Conservation (phyloP, 768 basidiomycete genomes). For the Lactarius sp. region DNA sequence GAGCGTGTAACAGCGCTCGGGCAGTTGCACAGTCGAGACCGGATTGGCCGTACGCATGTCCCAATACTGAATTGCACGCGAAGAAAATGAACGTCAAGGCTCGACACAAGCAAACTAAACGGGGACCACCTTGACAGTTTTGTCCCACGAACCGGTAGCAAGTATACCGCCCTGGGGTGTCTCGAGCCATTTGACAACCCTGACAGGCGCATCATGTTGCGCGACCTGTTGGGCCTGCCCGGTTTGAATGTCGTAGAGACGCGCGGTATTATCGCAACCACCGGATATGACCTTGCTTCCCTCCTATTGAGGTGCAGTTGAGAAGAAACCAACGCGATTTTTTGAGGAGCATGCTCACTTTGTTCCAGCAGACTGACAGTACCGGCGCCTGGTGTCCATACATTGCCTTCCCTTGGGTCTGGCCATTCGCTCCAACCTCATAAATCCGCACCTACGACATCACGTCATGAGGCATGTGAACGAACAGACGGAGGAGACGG, state of each 20-base stretch:
- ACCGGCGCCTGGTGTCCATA: slow-evolving; percentile 90
- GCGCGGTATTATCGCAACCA: slow-evolving; percentile 92
- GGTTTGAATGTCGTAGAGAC: slow-evolving; percentile 86
- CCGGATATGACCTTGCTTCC: slow-evolving; percentile 87
- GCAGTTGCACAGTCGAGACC: slow-evolving; percentile 73
- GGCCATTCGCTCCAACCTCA: slow-evolving; percentile 75
- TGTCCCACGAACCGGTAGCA: slow-evolving; percentile 97
- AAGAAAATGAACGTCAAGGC: slow-evolving; percentile 1
- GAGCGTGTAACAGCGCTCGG: slow-evolving; percentile 86
- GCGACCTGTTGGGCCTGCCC: slow-evolving; percentile 80
- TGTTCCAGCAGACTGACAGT: slow-evolving; percentile 85
- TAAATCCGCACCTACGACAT: slow-evolving; percentile 76
- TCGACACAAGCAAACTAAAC: not conserved
- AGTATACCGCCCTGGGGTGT: slow-evolving; percentile 69
- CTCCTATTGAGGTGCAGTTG: slow-evolving; percentile 34
- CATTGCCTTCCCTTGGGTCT: slow-evolving; percentile 85
- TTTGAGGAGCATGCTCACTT: slow-evolving; percentile 45
- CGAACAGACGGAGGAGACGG: slow-evolving; percentile 25
- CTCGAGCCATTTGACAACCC: slow-evolving; percentile 77
- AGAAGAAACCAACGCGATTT: slow-evolving; percentile 4
- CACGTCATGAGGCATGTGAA: slow-evolving; percentile 5
- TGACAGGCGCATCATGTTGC: slow-evolving; percentile 86
- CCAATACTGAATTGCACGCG: slow-evolving; percentile 66
- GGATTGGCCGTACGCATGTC: slow-evolving; percentile 75
- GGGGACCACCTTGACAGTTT: slow-evolving; percentile 77